These are phyloP conservation scores for Erysimum cheiranthoides DNA, from an alignment of 345 rosid species.

Conservation along the genomic window DNA sequence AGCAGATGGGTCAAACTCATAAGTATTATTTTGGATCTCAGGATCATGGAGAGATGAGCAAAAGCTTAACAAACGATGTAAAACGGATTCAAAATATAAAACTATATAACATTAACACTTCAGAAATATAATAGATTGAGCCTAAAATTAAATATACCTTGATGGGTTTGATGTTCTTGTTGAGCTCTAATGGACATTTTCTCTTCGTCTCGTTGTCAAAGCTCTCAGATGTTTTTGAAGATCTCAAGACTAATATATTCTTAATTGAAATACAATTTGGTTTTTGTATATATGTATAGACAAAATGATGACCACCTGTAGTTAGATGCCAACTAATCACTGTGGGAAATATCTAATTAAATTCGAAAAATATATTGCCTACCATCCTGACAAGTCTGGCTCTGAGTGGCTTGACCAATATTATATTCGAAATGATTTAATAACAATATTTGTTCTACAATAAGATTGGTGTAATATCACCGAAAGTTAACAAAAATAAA, in stretches of 20 bases:
- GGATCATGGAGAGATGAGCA: constrained; percentile 22
- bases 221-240: constrained; percentile 20
- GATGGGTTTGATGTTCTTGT: constrained; percentile 36
- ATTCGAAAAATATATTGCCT: neutral
- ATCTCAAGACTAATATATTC: constrained; percentile 22
- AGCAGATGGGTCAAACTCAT: neutral
- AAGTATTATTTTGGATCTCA: constrained; percentile 4
- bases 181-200: constrained; percentile 44
- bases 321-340: constrained; percentile 24
- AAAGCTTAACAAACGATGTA: neutral
- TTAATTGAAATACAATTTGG: neutral
- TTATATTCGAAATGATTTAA: neutral
- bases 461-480: neutral
- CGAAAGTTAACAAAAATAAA: neutral
- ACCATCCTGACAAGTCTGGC: constrained; percentile 2
- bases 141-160: constrained; percentile 35
- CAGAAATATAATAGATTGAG: neutral
- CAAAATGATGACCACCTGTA: constrained; percentile 26
- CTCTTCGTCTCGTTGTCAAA: constrained; percentile 28
- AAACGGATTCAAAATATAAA: neutral
- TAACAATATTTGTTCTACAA: neutral
- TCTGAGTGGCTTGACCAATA: neutral
- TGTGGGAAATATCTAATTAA: neutral
- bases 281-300: constrained; percentile 1
- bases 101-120: neutral